These are phyloP conservation scores for Aspergillus sp. DNA, from an alignment of 2,329 filamentous ascomycete genomes.

Conservation along the genomic window DNA sequence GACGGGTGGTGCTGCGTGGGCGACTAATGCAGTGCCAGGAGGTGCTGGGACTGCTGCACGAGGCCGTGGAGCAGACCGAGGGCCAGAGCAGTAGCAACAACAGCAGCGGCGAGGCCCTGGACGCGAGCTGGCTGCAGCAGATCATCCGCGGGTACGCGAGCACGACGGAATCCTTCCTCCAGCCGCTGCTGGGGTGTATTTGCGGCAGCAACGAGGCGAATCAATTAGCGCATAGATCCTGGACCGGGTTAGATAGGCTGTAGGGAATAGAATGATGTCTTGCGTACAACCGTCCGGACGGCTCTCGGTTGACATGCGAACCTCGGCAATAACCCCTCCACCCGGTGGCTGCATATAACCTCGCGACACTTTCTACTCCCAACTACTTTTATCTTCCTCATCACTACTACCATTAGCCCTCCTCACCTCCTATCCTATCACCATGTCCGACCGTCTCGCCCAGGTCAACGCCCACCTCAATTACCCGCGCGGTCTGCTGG, in stretches of 20 bases:
- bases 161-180: conserved; percentile 28
- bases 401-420: too few relatives aligned
- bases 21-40: conserved; percentile 29
- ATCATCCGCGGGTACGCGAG: conserved; percentile 30
- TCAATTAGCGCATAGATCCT: conserved; percentile 6
- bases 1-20: conserved; percentile 26
- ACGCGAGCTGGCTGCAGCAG: conserved; percentile 24
- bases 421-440: conserved; percentile 3
- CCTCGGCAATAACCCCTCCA: conserved; percentile 9
- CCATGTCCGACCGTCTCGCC: conserved; percentile 50
- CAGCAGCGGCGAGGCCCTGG: conserved; percentile 4
- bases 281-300: background rate
- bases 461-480: conserved; percentile 79
- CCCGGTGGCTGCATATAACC: background rate
- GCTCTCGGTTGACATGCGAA: conserved; percentile 7
- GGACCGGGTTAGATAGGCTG: too few relatives aligned
- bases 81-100: background rate
- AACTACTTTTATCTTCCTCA: too few relatives aligned
- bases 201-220: conserved; percentile 12
- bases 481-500: conserved; percentile 75
- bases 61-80: conserved; percentile 13
- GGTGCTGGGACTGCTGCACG: conserved; percentile 22
- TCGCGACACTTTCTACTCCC: too few relatives aligned
- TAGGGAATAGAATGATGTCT: background rate
- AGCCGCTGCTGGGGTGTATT: conserved; percentile 27